Base-by-base conservation (phyloP, 2,329 filamentous ascomycete species). In the Xylaria sp. region DNA sequence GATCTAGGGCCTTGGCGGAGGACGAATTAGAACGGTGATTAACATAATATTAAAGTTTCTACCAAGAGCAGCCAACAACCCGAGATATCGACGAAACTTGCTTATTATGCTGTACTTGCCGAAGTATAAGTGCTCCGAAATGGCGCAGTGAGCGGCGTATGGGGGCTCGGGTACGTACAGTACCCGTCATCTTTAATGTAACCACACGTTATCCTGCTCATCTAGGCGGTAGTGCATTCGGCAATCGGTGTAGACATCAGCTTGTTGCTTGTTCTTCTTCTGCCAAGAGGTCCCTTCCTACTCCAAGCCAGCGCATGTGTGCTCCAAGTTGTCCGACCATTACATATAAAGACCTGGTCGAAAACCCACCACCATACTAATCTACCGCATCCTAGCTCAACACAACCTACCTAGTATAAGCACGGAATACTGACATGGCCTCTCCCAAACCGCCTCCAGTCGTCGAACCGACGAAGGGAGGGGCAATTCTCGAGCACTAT, bases 401-500 rank as follows among this genome's bases (percentile, higher is more conserved):
- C 15, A 8, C 17, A 23, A 19, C 17, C n/a, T 38, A 19, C 29
- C 2, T 29, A 37, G n/a, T 44, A 23, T 21, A 27, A 37, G 51
- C n/a, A 41, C 21, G 35, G 19, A 17, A 8, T 41, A 48, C 7
- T 3, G 11, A 44, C 9, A 60, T 60, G 57, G 37, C 43, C 8
- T 17, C 4, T 3, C 10, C 35, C 19, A 25, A 60, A 44, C 27
- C 35, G 8, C 35, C 10, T 17, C 15, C 35, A n/a, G 41, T n/a
- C 15, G 9, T 54, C 11, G 35, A 55, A 31, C 15, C 43, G 21
- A 21, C 35, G 37, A 60, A 60, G 21, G 51, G 49, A 4, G 51
- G 21, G 11, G 29, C 17, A 38, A 23, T 60, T 27, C 17, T 55
- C 9, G 51, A 60, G 57, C 57, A 54, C 29, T 49, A 37, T 54